Conservation (phyloP, 2,329 filamentous ascomycete genomes). For the Aspergillus quadricinctus region DNA sequence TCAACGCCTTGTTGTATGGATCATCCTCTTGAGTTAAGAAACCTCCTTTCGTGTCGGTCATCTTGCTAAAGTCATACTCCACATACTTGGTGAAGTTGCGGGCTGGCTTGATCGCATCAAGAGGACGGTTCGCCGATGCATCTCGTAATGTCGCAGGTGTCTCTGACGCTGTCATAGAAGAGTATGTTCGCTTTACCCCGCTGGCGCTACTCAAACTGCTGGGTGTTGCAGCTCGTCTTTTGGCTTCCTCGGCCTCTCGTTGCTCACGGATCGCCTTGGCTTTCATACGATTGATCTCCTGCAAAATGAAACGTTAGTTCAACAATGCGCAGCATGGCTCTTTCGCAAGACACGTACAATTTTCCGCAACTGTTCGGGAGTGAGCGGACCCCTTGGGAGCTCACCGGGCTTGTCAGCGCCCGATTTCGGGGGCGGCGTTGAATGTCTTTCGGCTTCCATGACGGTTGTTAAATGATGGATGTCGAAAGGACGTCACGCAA, state of each 20-base stretch:
- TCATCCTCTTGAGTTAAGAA: conserved; percentile 91
- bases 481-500: background rate
- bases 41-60: conserved; percentile 96
- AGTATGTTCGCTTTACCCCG: conserved; percentile 69
- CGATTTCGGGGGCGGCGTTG: conserved; percentile 45
- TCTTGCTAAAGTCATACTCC: conserved; percentile 96
- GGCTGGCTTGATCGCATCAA: conserved; percentile 63
- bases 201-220: conserved; percentile 44
- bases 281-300: conserved; percentile 84
- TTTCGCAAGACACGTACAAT: conserved; percentile 41
- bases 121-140: conserved; percentile 39
- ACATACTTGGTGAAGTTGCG: conserved; percentile 91
- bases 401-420: conserved; percentile 33
- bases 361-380: conserved; percentile 57
- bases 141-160: conserved; percentile 63
- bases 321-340: background rate
- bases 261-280: conserved; percentile 82
- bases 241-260: conserved; percentile 59
- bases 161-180: conserved; percentile 54
- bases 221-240: conserved; percentile 30
- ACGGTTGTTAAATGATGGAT: background rate
- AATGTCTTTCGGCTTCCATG: conserved; percentile 25
- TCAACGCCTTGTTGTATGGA: conserved; percentile 76
- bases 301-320: conserved; percentile 7
- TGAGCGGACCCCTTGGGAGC: conserved; percentile 43